phyloP scores from a whole-genome alignment of 139 green algal genomes.

The Chlorella sp. region DNA sequence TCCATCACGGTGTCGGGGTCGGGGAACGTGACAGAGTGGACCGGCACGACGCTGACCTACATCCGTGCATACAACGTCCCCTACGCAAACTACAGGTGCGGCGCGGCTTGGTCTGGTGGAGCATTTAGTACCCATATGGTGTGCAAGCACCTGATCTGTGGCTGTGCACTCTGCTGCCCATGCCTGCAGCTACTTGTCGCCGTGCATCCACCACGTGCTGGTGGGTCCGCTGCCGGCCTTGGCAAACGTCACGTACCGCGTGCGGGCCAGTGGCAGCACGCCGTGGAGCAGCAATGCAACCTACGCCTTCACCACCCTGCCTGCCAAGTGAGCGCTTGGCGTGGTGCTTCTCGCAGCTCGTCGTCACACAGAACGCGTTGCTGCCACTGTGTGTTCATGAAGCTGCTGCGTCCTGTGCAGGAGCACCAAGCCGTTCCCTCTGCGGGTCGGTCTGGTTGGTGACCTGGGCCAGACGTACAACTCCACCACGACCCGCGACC shows the following conservation, averaged over 20 bases:
- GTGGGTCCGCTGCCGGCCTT: not conserved
- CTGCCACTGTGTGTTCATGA: not conserved
- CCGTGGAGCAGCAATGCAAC: not conserved
- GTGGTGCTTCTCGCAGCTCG: not conserved
- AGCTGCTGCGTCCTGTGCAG: not conserved
- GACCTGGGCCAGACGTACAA: not conserved
- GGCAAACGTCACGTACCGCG: not conserved
- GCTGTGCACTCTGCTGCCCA: not conserved
- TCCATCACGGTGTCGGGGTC: too few species aligned
- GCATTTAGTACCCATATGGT: too few species aligned
- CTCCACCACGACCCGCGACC: not conserved
- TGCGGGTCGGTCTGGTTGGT: not conserved
- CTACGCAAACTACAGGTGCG: too few species aligned
- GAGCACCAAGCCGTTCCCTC: not conserved
- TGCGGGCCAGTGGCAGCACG: not conserved
- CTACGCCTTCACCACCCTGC: not conserved
- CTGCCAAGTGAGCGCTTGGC: not conserved
- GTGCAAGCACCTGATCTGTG: too few species aligned
- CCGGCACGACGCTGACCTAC: too few species aligned
- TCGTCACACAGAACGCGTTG: too few species aligned
- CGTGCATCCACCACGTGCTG: not conserved
- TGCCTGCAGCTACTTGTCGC: not conserved
- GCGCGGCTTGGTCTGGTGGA: too few species aligned
- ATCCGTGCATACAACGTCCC: too few species aligned
- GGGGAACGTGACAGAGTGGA: too few species aligned